Conservation (phyloP, 2,329 filamentous ascomycete genomes). For the Aspergillus novoparasiticus region DNA sequence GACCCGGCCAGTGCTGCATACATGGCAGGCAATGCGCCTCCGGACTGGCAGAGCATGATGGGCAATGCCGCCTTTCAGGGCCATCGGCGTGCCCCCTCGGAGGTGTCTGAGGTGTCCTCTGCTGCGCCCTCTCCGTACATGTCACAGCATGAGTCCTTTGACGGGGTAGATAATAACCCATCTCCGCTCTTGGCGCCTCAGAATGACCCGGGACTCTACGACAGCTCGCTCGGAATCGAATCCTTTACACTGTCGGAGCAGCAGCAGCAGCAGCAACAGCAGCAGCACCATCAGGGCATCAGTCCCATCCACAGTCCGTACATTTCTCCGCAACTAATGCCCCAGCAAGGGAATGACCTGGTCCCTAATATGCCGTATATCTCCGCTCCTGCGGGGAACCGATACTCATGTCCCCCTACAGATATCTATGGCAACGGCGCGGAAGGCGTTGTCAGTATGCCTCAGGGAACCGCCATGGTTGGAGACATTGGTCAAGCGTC, state of each 20-base stretch:
- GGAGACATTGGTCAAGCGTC: conserved; percentile 68
- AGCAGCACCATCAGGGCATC: conserved; percentile 46
- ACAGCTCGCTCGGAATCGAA: conserved; percentile 75
- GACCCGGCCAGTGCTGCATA: conserved; percentile 64
- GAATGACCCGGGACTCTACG: conserved; percentile 71
- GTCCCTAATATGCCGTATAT: conserved; percentile 45
- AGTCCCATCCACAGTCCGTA: conserved; percentile 75
- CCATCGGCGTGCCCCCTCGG: conserved; percentile 86
- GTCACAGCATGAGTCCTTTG: conserved; percentile 76
- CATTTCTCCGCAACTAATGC: conserved; percentile 64
- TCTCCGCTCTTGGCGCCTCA: conserved; percentile 78
- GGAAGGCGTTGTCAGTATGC: conserved; percentile 51
- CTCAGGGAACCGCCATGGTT: conserved; percentile 48
- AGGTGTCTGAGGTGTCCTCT: conserved; percentile 87
- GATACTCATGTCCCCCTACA: conserved; percentile 50
- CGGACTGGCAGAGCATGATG: conserved; percentile 61
- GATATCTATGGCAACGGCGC: conserved; percentile 54
- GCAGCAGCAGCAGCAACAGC: conserved; percentile 50
- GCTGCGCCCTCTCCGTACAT: conserved; percentile 82
- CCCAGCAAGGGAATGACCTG: conserved; percentile 72
- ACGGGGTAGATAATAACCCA: conserved; percentile 68
- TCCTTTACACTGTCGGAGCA: conserved; percentile 79
- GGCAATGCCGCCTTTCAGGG: conserved; percentile 67
- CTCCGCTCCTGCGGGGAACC: conserved; percentile 50
- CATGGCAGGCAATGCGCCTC: conserved; percentile 51